Percentiles rank a stretch among this genome's conserved stretches.
phyloP scores from a whole-genome alignment of 495 filamentous ascomycete genomes.

The Aspergillus steynii region DNA sequence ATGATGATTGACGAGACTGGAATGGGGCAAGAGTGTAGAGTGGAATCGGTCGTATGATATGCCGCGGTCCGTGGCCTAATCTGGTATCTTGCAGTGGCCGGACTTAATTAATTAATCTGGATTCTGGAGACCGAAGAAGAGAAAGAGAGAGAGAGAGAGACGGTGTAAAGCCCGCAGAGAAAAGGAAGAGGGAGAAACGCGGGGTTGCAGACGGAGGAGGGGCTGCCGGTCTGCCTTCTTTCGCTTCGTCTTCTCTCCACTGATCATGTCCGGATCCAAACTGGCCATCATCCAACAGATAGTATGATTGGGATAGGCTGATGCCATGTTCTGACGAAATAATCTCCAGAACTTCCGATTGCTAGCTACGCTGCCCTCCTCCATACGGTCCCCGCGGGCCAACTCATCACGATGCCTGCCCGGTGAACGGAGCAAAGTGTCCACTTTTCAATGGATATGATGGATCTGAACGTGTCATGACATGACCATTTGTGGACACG shows the following conservation, averaged over 20 bases:
- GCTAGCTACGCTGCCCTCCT: too few species aligned
- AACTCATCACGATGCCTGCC: not conserved
- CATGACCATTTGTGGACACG: not conserved
- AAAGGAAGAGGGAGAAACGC: not conserved
- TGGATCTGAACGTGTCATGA: not conserved
- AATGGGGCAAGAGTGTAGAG: too few species aligned
- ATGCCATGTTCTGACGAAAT: not conserved
- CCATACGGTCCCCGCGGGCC: not conserved
- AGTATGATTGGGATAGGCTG: not conserved
- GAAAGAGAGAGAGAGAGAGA: not conserved
- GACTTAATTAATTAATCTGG: not conserved
- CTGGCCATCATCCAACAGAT: not conserved
- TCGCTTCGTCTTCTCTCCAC: not conserved
- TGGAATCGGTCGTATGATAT: not conserved
- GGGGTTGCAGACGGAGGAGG: constrained; percentile 1
- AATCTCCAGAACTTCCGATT: not conserved
- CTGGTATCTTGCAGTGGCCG: too few species aligned
- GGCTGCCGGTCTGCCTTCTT: not conserved
- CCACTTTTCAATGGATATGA: not conserved
- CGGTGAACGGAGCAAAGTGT: not conserved
- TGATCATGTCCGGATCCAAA: not conserved
- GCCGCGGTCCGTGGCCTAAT: not conserved
- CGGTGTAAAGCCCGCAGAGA: not conserved
- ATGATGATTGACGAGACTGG: constrained; percentile 9
- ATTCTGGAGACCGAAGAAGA: not conserved